phyloP scores from a whole-genome alignment of 495 filamentous ascomycete genomes.

The Aspergillus haitiensis region DNA sequence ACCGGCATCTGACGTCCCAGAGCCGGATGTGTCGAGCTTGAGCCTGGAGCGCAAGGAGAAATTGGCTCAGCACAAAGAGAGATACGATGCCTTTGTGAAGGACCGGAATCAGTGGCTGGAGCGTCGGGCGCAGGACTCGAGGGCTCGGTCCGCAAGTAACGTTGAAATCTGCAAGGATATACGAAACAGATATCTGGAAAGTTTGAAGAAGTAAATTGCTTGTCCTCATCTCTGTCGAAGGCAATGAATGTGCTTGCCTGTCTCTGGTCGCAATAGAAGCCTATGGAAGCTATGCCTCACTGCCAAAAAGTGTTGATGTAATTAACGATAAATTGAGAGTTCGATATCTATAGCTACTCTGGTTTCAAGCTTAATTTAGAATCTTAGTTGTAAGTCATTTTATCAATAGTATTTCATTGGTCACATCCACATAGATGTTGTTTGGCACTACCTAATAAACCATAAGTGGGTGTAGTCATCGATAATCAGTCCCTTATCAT shows the following conservation, averaged over 20 bases:
- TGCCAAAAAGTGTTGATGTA: too few species aligned
- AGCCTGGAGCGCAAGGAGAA: slow-evolving; percentile 5
- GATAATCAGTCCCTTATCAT: neutral
- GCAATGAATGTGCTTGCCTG: too few species aligned
- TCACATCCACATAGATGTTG: neutral
- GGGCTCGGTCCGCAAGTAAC: slow-evolving; percentile 18
- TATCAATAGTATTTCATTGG: too few species aligned
- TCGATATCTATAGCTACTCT: too few species aligned
- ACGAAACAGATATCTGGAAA: slow-evolving; percentile 2
- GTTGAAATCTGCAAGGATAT: slow-evolving; percentile 14
- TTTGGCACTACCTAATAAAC: neutral
- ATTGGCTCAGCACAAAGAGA: neutral
- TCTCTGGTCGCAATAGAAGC: too few species aligned
- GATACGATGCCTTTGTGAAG: slow-evolving; percentile 20
- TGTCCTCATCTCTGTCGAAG: neutral
- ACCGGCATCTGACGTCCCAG: neutral
- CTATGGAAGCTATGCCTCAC: too few species aligned
- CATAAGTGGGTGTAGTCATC: neutral
- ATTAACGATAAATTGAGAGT: too few species aligned
- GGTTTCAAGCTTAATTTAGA: too few species aligned
- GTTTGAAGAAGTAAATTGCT: slow-evolving; percentile 7
- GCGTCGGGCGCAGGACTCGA: slow-evolving; percentile 18
- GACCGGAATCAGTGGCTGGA: slow-evolving; percentile 22
- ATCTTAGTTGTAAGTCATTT: too few species aligned
- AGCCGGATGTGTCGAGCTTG: slow-evolving; percentile 1